Conservation (phyloP, 805 yeast species). For the Teunomyces kruisii region DNA sequence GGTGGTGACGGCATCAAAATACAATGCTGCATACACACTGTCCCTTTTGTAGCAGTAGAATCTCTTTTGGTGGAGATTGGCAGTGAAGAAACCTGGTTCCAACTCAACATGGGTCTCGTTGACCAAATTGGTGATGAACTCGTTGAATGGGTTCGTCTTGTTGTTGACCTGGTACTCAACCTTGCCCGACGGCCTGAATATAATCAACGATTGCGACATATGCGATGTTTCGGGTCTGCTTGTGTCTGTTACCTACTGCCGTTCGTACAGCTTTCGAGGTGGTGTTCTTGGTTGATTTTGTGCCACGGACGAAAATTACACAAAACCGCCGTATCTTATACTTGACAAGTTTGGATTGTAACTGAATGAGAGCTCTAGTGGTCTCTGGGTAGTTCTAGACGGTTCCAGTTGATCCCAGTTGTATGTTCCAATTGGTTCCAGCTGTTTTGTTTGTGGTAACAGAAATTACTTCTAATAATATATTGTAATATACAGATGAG, state of each 20-base stretch:
- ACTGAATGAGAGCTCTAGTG: no score
- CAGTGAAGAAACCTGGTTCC: slow-evolving; percentile 34
- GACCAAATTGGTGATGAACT: slow-evolving; percentile 33
- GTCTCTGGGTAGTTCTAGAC: no score
- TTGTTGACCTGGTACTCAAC: slow-evolving; percentile 37
- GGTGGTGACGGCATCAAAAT: slow-evolving; percentile 39
- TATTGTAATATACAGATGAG: no score
- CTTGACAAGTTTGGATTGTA: no score
- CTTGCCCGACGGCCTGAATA: slow-evolving; percentile 37
- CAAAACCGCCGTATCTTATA: no score
- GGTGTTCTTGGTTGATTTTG: no score
- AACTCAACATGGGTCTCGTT: slow-evolving; percentile 34
- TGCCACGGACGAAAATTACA: no score
- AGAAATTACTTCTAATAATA: no score
- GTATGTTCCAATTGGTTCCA: no score
- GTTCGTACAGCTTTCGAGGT: no score
- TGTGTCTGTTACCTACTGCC: neutral
- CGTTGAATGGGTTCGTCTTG: slow-evolving; percentile 40
- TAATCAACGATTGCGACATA: slow-evolving; percentile 42
- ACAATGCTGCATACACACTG: slow-evolving; percentile 33
- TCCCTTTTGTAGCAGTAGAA: slow-evolving; percentile 32
- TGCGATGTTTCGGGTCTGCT: neutral
- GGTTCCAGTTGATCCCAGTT: no score
- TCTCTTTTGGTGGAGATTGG: slow-evolving; percentile 29
- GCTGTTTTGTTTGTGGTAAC: no score